Evolutionary conservation across 495 filamentous ascomycete genomes (phyloP), one percentile per base, ranked within the genome.

Genomic region (Podospora fimiseda): DNA sequence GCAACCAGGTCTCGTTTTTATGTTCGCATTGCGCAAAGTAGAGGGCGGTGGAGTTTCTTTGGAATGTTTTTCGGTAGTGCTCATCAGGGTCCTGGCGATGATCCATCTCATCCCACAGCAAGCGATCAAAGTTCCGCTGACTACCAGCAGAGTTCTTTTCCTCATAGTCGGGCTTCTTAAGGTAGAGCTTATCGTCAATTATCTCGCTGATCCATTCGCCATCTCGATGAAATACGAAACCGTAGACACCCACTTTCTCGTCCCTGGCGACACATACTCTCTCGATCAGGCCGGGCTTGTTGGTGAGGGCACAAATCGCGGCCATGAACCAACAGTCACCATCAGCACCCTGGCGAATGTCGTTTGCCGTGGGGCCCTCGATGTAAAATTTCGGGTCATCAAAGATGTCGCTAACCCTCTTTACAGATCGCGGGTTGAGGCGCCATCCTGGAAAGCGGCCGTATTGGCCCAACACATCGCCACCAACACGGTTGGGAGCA

Each of bases 241-340:
- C 91, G 61, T 97, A 96, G 15, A 95, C 90, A 4, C 92, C 92
- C 22, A 95, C 82, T 42, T 78, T 72, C 62, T 92, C 83, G 62
- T 96, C 80, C 14, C 80, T 74, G 16, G 80, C 84, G n/a, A 96
- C 88, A 62, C 91, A 97, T 11, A 96, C 76, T 43, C 77, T 80
- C 60, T 90, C 81, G 49, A 96, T 87, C 54, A 96, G 70, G 0
- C 80, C 84, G 27, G 80, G 71, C 70, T 92, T 90, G 62, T 90
- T 92, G 37, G 82, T 85, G 53, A 96, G 77, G 1, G 89, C 92
- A 55, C 84, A 89, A 43, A 97, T 65, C 9, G 89, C 91, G 20
- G 90, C 86, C 74, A 96, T 80, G 48, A 96, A 77, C 90, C 91
- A 96, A 67, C 92, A 96, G 63, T 96, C 90, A 1, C 91, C 92